These are phyloP conservation scores for Yamadazyma olivae DNA, from an alignment of 805 yeast species.

Conservation along the genomic window DNA sequence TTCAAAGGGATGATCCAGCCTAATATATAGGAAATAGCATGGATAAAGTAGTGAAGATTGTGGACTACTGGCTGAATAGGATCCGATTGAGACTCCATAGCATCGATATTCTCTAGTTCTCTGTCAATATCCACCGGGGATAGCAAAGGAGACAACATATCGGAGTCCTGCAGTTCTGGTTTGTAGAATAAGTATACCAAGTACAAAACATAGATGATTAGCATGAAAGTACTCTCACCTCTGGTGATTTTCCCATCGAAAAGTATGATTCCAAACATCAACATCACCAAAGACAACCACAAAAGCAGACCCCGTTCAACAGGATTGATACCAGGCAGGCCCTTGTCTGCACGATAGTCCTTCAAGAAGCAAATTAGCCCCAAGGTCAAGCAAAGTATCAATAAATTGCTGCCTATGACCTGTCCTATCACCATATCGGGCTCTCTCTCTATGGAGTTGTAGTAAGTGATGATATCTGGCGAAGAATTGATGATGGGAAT, in stretches of 20 bases:
- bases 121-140: slow-evolving; percentile 10
- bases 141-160: neutral
- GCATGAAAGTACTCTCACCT: neutral
- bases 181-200: neutral
- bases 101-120: slow-evolving; percentile 9
- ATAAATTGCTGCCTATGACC: slow-evolving; percentile 31
- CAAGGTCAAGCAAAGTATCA: slow-evolving; percentile 31
- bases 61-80: slow-evolving; percentile 1
- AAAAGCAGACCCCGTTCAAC: no score
- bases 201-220: neutral
- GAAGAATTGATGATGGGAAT: slow-evolving; percentile 36
- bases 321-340: no score
- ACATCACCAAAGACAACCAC: neutral
- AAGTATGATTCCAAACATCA: neutral
- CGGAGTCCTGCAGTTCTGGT: slow-evolving; percentile 1
- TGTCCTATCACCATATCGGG: slow-evolving; percentile 38
- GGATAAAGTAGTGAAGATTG: slow-evolving; percentile 4
- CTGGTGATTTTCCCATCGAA: neutral
- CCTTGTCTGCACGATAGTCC: no score
- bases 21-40: slow-evolving; percentile 7
- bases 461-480: slow-evolving; percentile 37
- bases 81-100: neutral
- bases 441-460: slow-evolving; percentile 23
- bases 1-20: slow-evolving; percentile 3
- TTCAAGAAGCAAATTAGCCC: slow-evolving; percentile 24